Conservation (phyloP, 495 filamentous ascomycete species). For the Aspergillus indologenus region DNA sequence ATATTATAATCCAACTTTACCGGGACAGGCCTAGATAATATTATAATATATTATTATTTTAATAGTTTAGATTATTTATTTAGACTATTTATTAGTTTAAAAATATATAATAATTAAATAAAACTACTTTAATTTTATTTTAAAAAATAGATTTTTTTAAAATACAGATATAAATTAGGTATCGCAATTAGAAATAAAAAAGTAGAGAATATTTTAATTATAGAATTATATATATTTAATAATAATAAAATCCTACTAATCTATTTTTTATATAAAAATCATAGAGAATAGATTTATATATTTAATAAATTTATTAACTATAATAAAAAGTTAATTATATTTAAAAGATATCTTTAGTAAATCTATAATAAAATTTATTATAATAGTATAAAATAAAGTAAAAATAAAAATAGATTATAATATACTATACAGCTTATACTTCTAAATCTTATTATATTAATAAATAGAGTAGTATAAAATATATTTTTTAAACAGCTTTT, state of each 20-base stretch:
- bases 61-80: not conserved
- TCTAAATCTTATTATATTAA: not conserved
- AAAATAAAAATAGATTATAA: not conserved
- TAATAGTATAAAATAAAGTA: not conserved
- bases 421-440: not conserved
- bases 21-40: not conserved
- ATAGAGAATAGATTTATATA: not conserved
- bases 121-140: not conserved
- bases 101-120: not conserved
- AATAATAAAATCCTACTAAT: not conserved
- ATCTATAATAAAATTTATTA: slow-evolving; percentile 3
- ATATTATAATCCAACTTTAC: not conserved
- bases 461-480: not conserved
- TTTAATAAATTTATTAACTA: not conserved
- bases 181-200: too few species aligned
- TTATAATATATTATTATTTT: not conserved
- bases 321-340: not conserved
- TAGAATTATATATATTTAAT: slow-evolving; percentile 1
- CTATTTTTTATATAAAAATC: not conserved
- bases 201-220: too few species aligned
- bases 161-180: not conserved
- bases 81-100: not conserved
- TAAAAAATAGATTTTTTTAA: not conserved
- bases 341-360: not conserved
- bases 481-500: not conserved